Evolutionary conservation across 2,329 filamentous ascomycete genomes (phyloP), one percentile per base, ranked within the genome.

Genomic region (Sphaceloma murrayae): DNA sequence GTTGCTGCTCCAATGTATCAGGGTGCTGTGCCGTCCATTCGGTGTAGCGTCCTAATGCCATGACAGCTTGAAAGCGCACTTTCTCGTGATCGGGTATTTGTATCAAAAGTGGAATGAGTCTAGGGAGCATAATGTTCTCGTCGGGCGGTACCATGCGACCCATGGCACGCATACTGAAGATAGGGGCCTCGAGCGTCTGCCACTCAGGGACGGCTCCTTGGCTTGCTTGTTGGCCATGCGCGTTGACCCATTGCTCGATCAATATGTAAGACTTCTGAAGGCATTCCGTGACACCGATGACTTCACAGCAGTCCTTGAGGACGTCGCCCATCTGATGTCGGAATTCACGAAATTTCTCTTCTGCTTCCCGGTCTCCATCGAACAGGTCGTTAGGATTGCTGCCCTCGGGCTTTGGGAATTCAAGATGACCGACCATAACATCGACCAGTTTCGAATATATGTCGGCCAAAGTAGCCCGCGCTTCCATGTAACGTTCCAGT

Each of bases 281-380:
- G 56, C 91, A 96, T 50, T 94, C 85, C 1, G 85, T 82, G 8
- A 94, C 85, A 7, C 89, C 89, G 68, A 98, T 87, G 30, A 98
- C 89, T 59, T 95, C 85, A 62, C 91, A 98, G 45, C 85, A 85
- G 58, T 98, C 91, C 65, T 98, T 98, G 39, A 98, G 74, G 0
- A 94, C 93, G 59, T 98, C 93, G 26, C 91, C 91, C 86, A 98
- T 96, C 43, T 86, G 80, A 60, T 98, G 91, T 52, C 91, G 76
- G 69, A 96, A 98, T 57, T 94, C 86, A 36, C 91, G 79, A 67
- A 98, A 98, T 61, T 91, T 94, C 56, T 98, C 91, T 62, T 98
- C 91, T 49, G 86, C 81, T 60, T 96, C 91, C 30, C 89, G 80
- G 60, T 98, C 91, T 43, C 91, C 91, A 49, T 94, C 89, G 58